Base-by-base conservation (phyloP, 2,329 filamentous ascomycete species). In the Claviceps sorghi region DNA sequence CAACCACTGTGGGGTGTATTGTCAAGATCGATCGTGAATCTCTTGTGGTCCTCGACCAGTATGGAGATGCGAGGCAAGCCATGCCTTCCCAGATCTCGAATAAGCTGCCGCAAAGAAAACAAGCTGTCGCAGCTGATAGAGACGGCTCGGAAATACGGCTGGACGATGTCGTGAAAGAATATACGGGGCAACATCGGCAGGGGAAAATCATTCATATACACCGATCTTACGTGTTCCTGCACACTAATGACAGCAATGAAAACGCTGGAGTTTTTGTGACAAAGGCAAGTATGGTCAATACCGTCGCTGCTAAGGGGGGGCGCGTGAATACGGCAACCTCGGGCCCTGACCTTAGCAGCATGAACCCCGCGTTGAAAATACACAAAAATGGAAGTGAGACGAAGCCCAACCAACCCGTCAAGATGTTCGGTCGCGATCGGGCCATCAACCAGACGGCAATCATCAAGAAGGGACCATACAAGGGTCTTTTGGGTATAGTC, bases 21-120 rank as follows among this genome's bases (percentile, higher is more conserved):
- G 84, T 95, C 69, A 95, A 95, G 69, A 88, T 97, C 47, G 93
- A 98, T 62, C 85, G 90, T 51, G 93, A 98, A 68, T 91, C 88
- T 0, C 72, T 98, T 52, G 84, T 86, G 29, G 85, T 96, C 0
- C 72, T 98, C 11, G 91, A 98, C 62, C 93, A 98, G 65, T 86
- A 93, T 57, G 88, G 88, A 55, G 85, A 88, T 55, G 79, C 82
- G 17, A 83, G 88, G 55, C 86, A 86, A 57, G 75, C 95, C 3
- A 82, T 96, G 65, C 90, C 90, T 19, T 95, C 91, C 0, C 89
- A 95, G 64, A 89, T 98, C 57, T 83, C 88, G 29, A 93, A 93
- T 69, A 90, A 89, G 65, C 77, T 97, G 46, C 86, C 88, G 3
- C 82, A 82, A 62, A 84, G 89, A 57, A 87, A 86, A 61, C 80